A percentile compares a stretch with the other conserved stretches of the same genome.
These are phyloP conservation scores for Penicillium digitatum DNA, from an alignment of 2,329 filamentous ascomycete species.

Conservation along the genomic window DNA sequence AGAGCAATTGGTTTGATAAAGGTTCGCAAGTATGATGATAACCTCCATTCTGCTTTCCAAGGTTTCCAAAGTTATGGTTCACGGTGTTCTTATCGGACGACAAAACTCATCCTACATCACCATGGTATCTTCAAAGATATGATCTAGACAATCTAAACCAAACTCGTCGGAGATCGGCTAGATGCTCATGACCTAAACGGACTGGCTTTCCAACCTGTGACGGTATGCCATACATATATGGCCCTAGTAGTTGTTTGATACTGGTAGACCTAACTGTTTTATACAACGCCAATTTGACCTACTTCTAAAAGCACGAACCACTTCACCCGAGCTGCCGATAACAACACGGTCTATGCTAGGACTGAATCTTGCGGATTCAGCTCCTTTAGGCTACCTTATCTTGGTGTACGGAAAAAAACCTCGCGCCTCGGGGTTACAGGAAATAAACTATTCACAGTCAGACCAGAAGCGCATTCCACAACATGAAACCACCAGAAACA, in stretches of 20 bases:
- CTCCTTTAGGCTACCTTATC: background rate
- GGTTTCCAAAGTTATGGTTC: background rate
- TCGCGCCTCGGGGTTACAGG: background rate
- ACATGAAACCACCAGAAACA: background rate
- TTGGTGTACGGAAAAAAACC: background rate
- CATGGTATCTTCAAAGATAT: background rate
- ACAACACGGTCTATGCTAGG: too few species aligned
- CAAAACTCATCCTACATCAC: too few species aligned
- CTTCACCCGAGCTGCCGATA: too few species aligned
- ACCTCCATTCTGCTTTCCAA: background rate
- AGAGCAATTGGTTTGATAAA: background rate
- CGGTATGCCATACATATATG: background rate
- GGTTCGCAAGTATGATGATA: background rate
- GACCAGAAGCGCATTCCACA: background rate
- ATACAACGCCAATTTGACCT: background rate
- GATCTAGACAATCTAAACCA: background rate
- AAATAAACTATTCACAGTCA: background rate
- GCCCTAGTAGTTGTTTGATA: background rate
- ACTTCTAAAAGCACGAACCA: too few species aligned
- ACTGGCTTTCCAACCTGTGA: too few species aligned
- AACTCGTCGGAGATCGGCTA: background rate
- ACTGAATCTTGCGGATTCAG: too few species aligned
- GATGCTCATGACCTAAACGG: too few species aligned
- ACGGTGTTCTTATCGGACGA: too few species aligned
- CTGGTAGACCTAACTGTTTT: background rate